These are phyloP conservation scores for Stagonosporopsis tanaceti DNA, from an alignment of 2,329 filamentous ascomycete species.

Conservation along the genomic window DNA sequence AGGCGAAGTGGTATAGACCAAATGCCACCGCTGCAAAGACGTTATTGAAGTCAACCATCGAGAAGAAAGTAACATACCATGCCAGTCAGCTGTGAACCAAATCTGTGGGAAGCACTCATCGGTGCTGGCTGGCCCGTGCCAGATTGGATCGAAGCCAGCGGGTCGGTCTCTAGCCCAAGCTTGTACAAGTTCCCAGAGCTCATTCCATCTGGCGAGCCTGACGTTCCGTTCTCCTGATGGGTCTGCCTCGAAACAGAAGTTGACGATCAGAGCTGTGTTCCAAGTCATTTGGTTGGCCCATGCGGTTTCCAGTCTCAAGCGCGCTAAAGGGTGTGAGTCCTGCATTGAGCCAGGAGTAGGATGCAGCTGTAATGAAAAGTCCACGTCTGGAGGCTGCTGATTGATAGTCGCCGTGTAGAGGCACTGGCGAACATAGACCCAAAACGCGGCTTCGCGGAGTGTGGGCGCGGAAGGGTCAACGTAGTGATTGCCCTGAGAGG, in stretches of 20 bases:
- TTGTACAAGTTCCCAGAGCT: slow-evolving; percentile 34
- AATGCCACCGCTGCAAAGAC: slow-evolving; percentile 31
- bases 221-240: slow-evolving; percentile 18
- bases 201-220: slow-evolving; percentile 30
- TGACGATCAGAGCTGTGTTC: slow-evolving; percentile 40
- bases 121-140: slow-evolving; percentile 24
- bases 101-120: slow-evolving; percentile 33
- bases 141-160: slow-evolving; percentile 41
- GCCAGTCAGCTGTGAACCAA: slow-evolving; percentile 44
- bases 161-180: slow-evolving; percentile 37
- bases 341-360: slow-evolving; percentile 33
- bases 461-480: slow-evolving; percentile 45
- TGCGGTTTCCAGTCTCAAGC: slow-evolving; percentile 39
- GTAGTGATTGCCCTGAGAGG: slow-evolving; percentile 36
- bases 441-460: slow-evolving; percentile 44
- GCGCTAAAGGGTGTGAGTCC: slow-evolving; percentile 36
- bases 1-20: slow-evolving; percentile 39
- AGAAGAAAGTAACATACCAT: slow-evolving; percentile 27
- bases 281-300: slow-evolving; percentile 47
- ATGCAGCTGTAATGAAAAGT: slow-evolving; percentile 38
- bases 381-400: slow-evolving; percentile 41
- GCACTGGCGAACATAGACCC: slow-evolving; percentile 46
- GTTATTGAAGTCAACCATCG: background rate
- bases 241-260: slow-evolving; percentile 40
- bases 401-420: slow-evolving; percentile 45